Conservation (phyloP, 2,329 filamentous ascomycete species). For the Talaromyces sp. region DNA sequence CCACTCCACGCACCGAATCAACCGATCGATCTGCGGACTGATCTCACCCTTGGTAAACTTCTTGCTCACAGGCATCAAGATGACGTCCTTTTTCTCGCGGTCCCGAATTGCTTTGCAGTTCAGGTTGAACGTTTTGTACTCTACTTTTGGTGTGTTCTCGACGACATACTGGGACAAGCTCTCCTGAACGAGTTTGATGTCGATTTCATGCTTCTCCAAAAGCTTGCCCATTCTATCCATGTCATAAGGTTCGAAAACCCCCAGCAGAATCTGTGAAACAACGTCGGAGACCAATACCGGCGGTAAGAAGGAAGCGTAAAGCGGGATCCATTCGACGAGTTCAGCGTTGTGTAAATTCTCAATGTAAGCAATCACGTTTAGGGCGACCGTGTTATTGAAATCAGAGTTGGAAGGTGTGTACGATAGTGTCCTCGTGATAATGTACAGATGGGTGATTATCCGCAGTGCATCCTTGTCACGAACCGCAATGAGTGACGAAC, state of each 20-base stretch:
- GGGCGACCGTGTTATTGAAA: constrained; percentile 57
- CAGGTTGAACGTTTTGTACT: constrained; percentile 1
- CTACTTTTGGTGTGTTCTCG: not conserved
- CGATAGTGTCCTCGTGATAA: constrained; percentile 60
- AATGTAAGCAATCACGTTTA: constrained; percentile 73
- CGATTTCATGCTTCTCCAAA: constrained; percentile 68
- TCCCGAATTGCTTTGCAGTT: constrained; percentile 6
- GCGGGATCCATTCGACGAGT: constrained; percentile 72
- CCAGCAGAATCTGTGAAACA: constrained; percentile 70
- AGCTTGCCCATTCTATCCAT: constrained; percentile 66
- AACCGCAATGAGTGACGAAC: constrained; percentile 38
- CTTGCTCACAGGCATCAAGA: constrained; percentile 54
- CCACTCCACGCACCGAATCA: constrained; percentile 83
- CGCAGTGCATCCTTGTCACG: constrained; percentile 57
- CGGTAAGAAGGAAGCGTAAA: constrained; percentile 79
- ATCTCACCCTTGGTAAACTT: constrained; percentile 64
- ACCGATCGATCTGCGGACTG: constrained; percentile 59
- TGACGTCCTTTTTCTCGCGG: constrained; percentile 3
- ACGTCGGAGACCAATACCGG: constrained; percentile 61
- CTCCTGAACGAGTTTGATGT: constrained; percentile 67
- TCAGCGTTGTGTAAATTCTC: constrained; percentile 67
- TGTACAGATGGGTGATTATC: constrained; percentile 61
- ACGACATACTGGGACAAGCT: constrained; percentile 50
- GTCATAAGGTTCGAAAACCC: constrained; percentile 60
- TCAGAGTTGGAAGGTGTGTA: constrained; percentile 44